Base-by-base conservation (phyloP, 2,329 filamentous ascomycete species). In the Endoconidiophora polonica region DNA sequence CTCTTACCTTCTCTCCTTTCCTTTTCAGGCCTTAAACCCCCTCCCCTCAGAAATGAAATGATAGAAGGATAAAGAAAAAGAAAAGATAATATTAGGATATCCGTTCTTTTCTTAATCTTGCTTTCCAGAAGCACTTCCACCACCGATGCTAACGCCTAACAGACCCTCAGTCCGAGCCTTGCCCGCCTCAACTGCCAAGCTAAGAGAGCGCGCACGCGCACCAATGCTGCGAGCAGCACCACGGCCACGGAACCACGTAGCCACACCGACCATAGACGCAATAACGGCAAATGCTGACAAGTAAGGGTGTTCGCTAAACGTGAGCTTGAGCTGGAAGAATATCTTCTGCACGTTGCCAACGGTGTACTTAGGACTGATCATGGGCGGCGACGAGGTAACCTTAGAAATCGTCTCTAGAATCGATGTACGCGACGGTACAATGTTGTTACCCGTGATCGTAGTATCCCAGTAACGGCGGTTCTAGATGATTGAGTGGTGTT, bases 391-490 rank as follows among this genome's bases (percentile, higher is more conserved):
- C 22, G 75, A 69, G 7, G 83, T 76, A 54, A 86, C 73, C 61
- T 84, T 83, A 58, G 76, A 75, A 49, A 88, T 70, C 12, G 87
- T 94, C 65, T 94, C 88, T 54, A 94, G 77, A 60, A 95, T 94
- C 3, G 84, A 87, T 3, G 86, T 90, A 55, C 91, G 82, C 23
- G 83, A 91, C 49, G 88, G 82, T 57, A 88, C 80, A 60, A 98
- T 96, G 55, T 82, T 77, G 64, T 91, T 90, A 56, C 88, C 90
- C 2, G 86, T 91, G 54, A 83, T 81, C 44, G 88, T 94, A 29
- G 74, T 78, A 61, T 98, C 91, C 91, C 91, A 98, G 68, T 94
- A 98, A 56, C 83, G 80, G 58, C 85, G 87, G 67, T 86, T 87
- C 86, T 94, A 59, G 53, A 24, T 46, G 12, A 36, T 22, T 18